phyloP scores from a whole-genome alignment of 495 filamentous ascomycete genomes.

The Hypoxylon subgilvum region DNA sequence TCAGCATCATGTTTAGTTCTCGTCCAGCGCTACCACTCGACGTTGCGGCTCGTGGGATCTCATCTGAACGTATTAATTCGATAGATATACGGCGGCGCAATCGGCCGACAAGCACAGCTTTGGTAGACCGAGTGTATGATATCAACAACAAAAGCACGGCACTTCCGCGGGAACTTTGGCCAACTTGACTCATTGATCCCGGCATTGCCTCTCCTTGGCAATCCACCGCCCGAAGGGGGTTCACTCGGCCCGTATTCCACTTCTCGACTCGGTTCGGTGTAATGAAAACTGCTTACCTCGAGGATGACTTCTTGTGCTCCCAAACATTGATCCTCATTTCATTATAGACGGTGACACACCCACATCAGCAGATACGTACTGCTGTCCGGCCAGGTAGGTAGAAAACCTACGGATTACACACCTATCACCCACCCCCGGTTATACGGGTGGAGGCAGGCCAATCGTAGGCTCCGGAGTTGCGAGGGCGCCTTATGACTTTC shows the following conservation, averaged over 20 bases:
- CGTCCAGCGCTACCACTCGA: constrained; percentile 6
- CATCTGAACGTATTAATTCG: constrained; percentile 5
- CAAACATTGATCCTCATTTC: neutral
- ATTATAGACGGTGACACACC: constrained; percentile 5
- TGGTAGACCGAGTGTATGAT: constrained; percentile 3
- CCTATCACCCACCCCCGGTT: neutral
- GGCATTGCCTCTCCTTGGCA: neutral
- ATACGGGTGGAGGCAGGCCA: constrained; percentile 1
- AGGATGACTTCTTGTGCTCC: neutral
- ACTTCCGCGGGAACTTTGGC: neutral
- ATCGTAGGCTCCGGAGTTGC: neutral
- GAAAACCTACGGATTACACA: constrained; percentile 6
- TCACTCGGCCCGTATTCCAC: constrained; percentile 2
- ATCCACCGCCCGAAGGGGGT: neutral
- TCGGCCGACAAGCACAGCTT: constrained; percentile 2
- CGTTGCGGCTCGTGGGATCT: constrained; percentile 20
- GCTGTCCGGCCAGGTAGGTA: neutral
- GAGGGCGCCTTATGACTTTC: neutral
- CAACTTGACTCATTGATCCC: neutral
- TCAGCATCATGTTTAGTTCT: constrained; percentile 8
- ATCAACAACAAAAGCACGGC: constrained; percentile 1
- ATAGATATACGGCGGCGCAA: constrained; percentile 13
- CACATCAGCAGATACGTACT: neutral
- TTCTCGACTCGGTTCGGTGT: neutral
- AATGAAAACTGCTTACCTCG: neutral